Conservation (phyloP, 305 asterid species). For the Nicotiana rustica region DNA sequence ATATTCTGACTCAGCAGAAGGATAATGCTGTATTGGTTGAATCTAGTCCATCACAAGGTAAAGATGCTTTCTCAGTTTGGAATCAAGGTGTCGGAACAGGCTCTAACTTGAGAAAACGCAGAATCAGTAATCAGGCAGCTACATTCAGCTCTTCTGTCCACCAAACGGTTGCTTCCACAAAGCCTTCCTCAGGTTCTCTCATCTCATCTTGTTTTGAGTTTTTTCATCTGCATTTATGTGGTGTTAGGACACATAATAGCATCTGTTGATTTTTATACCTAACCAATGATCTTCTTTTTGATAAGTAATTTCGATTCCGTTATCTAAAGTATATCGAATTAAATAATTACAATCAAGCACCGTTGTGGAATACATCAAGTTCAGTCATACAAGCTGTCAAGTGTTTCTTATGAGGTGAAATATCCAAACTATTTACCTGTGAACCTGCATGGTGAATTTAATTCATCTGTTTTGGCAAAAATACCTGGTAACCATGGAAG, state of each 20-base stretch:
- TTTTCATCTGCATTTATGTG: background rate
- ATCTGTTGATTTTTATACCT: background rate
- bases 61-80: conserved; percentile 45
- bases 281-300: conserved; percentile 26
- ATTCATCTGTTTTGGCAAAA: background rate
- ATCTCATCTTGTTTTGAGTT: conserved; percentile 32
- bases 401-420: conserved; percentile 4
- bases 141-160: conserved; percentile 40
- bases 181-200: conserved; percentile 57
- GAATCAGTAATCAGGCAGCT: conserved; percentile 40
- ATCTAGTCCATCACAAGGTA: conserved; percentile 49
- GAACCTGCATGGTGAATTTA: background rate
- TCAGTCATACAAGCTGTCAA: background rate
- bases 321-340: background rate
- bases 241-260: conserved; percentile 3
- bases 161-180: conserved; percentile 40
- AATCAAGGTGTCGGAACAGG: conserved; percentile 40
- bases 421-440: background rate
- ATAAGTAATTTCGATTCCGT: background rate
- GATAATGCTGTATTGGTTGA: conserved; percentile 46
- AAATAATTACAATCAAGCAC: background rate
- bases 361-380: background rate
- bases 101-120: conserved; percentile 85
- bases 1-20: conserved; percentile 51
- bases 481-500: background rate